phyloP scores from a whole-genome alignment of 164 flowering plant species.

The Magnolia sinica region DNA sequence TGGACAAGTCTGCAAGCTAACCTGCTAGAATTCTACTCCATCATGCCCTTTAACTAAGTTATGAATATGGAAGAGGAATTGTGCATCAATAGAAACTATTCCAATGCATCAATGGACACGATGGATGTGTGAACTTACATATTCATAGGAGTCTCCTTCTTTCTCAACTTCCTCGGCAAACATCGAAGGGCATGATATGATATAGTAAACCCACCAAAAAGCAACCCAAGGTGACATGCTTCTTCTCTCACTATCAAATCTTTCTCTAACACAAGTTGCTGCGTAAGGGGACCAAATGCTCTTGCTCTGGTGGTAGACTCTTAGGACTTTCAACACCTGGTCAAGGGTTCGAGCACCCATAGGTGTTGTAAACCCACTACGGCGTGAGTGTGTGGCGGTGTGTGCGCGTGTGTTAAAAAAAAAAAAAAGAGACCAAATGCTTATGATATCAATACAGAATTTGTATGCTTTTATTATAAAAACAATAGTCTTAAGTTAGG shows the following conservation, averaged over 20 bases:
- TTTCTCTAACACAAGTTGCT: conserved; percentile 99
- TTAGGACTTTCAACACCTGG: too few relatives aligned
- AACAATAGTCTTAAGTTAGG: neutral
- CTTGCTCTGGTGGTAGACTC: too few relatives aligned
- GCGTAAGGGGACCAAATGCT: conserved; percentile 15
- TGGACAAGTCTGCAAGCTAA: conserved; percentile 85
- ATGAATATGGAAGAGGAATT: conserved; percentile 40
- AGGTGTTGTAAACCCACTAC: too few relatives aligned
- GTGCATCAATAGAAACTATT: conserved; percentile 23
- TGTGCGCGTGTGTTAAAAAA: too few relatives aligned
- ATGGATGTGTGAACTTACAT: conserved; percentile 51
- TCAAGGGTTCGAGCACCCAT: too few relatives aligned
- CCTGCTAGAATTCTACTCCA: conserved; percentile 99
- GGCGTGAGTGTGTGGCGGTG: too few relatives aligned
- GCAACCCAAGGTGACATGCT: conserved; percentile 93
- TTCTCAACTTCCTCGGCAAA: conserved; percentile 70
- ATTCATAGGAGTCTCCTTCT: conserved; percentile 82
- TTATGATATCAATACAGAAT: neutral
- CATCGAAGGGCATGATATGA: conserved; percentile 94
- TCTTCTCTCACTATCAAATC: conserved; percentile 96
- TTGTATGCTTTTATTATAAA: neutral
- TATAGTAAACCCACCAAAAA: conserved; percentile 95
- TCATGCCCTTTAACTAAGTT: conserved; percentile 83
- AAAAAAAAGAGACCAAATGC: neutral
- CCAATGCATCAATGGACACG: neutral